These are phyloP conservation scores for Piper betle DNA, from an alignment of 164 flowering plant genomes.

Conservation along the genomic window DNA sequence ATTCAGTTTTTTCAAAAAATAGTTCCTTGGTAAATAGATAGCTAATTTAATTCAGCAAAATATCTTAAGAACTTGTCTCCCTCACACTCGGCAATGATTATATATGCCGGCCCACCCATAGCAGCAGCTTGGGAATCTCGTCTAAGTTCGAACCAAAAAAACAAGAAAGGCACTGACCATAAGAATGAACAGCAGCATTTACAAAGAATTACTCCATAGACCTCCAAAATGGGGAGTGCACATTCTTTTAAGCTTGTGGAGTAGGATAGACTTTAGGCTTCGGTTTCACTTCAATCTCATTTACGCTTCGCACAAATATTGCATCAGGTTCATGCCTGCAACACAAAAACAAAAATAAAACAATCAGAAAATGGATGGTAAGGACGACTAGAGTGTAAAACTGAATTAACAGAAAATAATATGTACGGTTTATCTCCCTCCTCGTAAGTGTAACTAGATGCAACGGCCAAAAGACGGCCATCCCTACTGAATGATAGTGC, in stretches of 20 bases:
- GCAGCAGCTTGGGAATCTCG: too few relatives aligned
- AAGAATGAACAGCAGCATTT: not conserved
- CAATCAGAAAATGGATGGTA: not conserved
- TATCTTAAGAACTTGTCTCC: too few relatives aligned
- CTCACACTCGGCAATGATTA: too few relatives aligned
- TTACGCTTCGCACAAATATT: slow-evolving; percentile 71
- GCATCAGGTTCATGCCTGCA: slow-evolving; percentile 96
- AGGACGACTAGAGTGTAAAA: not conserved
- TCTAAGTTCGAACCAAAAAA: too few relatives aligned
- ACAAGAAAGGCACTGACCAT: not conserved
- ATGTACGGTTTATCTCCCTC: slow-evolving; percentile 85
- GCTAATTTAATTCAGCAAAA: too few relatives aligned
- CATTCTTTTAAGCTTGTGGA: slow-evolving; percentile 10
- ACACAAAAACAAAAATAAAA: slow-evolving; percentile 1
- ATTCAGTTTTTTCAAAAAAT: too few relatives aligned
- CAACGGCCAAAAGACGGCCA: slow-evolving; percentile 81
- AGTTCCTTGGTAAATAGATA: too few relatives aligned
- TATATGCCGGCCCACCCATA: too few relatives aligned
- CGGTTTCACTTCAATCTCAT: slow-evolving; percentile 92
- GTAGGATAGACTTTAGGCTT: slow-evolving; percentile 72
- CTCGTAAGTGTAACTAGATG: slow-evolving; percentile 88
- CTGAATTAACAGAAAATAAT: not conserved
- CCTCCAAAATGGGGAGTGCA: not conserved
- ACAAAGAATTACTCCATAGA: not conserved
- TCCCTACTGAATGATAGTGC: slow-evolving; percentile 92